Evolutionary conservation across 2,329 filamentous ascomycete species (phyloP).

Genomic region (Moelleriella libera): DNA sequence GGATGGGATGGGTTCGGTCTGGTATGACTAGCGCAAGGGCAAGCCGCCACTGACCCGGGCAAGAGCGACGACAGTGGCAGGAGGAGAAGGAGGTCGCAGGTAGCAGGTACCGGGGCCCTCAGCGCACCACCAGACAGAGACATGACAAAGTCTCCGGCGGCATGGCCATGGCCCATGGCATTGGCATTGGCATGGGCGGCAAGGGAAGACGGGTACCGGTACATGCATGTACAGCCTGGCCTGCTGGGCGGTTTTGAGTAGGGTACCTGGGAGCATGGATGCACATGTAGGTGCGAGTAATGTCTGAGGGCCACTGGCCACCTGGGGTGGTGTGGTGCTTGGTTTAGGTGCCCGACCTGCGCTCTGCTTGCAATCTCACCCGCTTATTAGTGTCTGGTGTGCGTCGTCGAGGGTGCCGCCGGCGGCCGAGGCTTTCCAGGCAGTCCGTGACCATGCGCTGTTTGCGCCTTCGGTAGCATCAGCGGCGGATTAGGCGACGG

Average conservation of each 20-base stretch:
- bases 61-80: background rate
- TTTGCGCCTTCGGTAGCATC: background rate
- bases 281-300: background rate
- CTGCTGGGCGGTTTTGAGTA: background rate
- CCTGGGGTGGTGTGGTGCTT: background rate
- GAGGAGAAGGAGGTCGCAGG: background rate
- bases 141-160: background rate
- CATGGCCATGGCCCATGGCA: no score
- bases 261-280: background rate
- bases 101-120: background rate
- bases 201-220: background rate
- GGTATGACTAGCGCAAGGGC: constrained; percentile 6
- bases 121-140: background rate
- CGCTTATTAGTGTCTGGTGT: background rate
- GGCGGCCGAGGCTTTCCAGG: no score
- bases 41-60: constrained; percentile 4
- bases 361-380: background rate
- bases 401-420: no score
- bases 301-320: background rate
- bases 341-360: background rate
- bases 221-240: background rate
- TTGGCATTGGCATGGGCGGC: background rate
- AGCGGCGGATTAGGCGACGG: background rate
- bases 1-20: constrained; percentile 4
- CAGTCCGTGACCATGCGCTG: background rate